Conservation (phyloP, 1,284 basidiomycete species). For the Ceratobasidium sp. region DNA sequence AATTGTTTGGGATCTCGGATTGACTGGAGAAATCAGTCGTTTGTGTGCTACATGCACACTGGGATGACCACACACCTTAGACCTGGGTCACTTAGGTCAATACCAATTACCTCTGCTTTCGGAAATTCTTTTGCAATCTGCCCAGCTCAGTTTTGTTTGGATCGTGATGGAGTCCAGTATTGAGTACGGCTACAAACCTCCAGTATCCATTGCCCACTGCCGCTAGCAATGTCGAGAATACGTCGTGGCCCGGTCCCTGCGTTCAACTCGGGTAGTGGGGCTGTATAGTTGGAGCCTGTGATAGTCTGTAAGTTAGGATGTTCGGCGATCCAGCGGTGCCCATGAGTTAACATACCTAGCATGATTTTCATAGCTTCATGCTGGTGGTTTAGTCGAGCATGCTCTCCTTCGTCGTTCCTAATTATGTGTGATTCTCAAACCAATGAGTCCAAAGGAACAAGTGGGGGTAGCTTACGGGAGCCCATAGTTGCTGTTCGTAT, state of each 20-base stretch:
- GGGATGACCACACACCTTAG: background rate
- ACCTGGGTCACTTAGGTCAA: slow-evolving; percentile 33
- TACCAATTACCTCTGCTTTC: slow-evolving; percentile 8
- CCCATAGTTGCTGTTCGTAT: slow-evolving; percentile 30
- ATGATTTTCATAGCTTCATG: slow-evolving; percentile 35
- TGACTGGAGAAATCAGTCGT: background rate
- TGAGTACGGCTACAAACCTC: background rate
- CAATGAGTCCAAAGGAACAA: background rate
- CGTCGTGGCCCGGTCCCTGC: slow-evolving; percentile 5
- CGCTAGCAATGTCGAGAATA: slow-evolving; percentile 34
- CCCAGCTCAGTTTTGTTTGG: background rate
- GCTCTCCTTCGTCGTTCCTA: slow-evolving; percentile 35
- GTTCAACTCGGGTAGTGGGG: slow-evolving; percentile 21
- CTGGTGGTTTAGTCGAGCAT: slow-evolving; percentile 24
- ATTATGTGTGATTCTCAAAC: too few relatives aligned
- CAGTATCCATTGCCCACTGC: slow-evolving; percentile 26
- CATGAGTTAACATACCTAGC: background rate
- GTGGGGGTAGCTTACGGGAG: slow-evolving; percentile 9
- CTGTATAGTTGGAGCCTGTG: slow-evolving; percentile 33
- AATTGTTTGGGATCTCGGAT: slow-evolving; percentile 10
- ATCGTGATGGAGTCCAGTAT: background rate
- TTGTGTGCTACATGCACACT: background rate
- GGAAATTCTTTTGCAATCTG: slow-evolving; percentile 38
- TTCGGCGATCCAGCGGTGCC: background rate
- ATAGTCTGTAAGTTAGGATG: background rate